Conservation (phyloP, 768 basidiomycete species). For the Naganishia vaughanmartiniae region DNA sequence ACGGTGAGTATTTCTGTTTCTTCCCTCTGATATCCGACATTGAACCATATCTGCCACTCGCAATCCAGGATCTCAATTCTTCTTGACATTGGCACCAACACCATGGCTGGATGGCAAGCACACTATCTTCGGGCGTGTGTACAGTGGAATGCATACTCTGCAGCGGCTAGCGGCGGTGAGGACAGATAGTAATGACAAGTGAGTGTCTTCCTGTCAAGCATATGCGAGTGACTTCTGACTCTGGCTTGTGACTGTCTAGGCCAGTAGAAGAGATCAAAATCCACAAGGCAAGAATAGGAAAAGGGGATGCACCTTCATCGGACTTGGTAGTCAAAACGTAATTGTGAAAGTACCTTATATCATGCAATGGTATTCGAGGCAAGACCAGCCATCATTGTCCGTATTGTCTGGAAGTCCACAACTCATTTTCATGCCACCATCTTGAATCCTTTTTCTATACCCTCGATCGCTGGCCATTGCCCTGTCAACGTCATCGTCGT, state of each 20-base stretch:
- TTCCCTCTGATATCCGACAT: background rate
- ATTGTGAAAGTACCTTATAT: background rate
- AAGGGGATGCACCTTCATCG: constrained; percentile 30
- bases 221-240: background rate
- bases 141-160: constrained; percentile 84
- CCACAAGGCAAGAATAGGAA: constrained; percentile 63
- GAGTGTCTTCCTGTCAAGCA: constrained; percentile 40
- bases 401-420: background rate
- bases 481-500: constrained; percentile 43
- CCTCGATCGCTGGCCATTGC: constrained; percentile 33
- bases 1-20: constrained; percentile 44
- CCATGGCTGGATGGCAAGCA: constrained; percentile 55
- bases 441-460: constrained; percentile 7
- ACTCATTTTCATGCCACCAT: background rate
- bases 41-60: constrained; percentile 3
- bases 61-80: constrained; percentile 48
- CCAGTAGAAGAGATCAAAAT: constrained; percentile 85
- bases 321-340: constrained; percentile 19
- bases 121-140: constrained; percentile 71
- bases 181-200: constrained; percentile 84
- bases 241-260: constrained; percentile 40
- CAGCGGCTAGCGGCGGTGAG: constrained; percentile 87
- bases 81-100: constrained; percentile 52
- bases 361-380: background rate
- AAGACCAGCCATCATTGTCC: background rate